Base-by-base conservation (phyloP, 2,329 filamentous ascomycete species). In the Fusarium poae region DNA sequence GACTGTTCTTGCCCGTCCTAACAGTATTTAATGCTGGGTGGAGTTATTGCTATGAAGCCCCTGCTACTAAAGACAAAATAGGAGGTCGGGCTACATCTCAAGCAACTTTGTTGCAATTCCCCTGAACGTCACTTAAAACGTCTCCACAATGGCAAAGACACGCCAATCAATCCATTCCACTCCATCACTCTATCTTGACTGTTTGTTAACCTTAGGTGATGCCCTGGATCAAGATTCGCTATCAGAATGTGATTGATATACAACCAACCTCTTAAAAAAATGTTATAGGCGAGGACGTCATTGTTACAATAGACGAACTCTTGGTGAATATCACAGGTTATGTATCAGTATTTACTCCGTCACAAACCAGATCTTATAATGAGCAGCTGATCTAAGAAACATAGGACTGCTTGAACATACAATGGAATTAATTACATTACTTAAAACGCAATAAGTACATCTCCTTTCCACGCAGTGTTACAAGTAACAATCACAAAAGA, bases 21-120 rank as follows among this genome's bases (percentile, higher is more conserved):
- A 75, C 78, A 74, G 12, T 63, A 72, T 56, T 76, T 77, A 79
- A 74, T 78, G 68, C 50, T 62, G 25, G 39, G 43, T 65, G 65
- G 77, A 78, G 78, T 74, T 71, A 60, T 53, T 16, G 20, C 48
- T 66, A 57, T 51, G 53, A 6, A 34, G 39, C 34, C 34, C 46
- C 37, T 48, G n/a, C n/a, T 15, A 60, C 30, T 37, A 50, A 16
- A 60, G 49, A 63, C 62, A 61, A 73, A 72, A 70, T 56, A 68
- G 50, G 59, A 65, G 67, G 75, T 72, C 75, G 73, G 76, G 62
- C 44, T 49, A 53, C 62, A 71, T 65, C 25, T 55, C 62, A 69
- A 56, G 62, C 46, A 53, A 49, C 50, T 23, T 49, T 39, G 23
- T 32, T 49, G 13, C 18, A 40, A 34, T 64, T 44, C 62, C 67